These are phyloP conservation scores for Clitoria ternatea DNA, from an alignment of 306 rosid species.

Conservation along the genomic window DNA sequence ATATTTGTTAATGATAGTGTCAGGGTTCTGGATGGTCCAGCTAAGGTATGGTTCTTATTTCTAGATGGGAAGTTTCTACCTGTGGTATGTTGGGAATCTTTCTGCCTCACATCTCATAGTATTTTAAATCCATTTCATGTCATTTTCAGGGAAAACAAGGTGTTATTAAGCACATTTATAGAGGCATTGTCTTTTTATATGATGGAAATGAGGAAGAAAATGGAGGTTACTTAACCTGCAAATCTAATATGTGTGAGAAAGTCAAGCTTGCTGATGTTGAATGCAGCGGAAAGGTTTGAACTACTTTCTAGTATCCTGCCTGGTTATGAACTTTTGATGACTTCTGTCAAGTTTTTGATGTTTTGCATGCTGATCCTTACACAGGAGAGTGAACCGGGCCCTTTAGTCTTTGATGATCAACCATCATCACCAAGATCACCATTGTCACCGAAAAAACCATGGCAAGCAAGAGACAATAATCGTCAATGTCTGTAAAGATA, in stretches of 20 bases:
- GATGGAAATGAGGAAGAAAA: slow-evolving; percentile 65
- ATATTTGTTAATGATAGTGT: slow-evolving; percentile 65
- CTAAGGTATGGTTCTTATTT: slow-evolving; percentile 50
- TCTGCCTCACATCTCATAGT: slow-evolving; percentile 9
- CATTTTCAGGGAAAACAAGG: slow-evolving; percentile 84
- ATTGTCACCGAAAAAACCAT: slow-evolving; percentile 72
- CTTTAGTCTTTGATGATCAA: slow-evolving; percentile 53
- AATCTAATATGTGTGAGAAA: slow-evolving; percentile 82
- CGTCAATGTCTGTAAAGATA: slow-evolving; percentile 53
- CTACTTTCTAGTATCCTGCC: background rate
- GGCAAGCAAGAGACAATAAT: slow-evolving; percentile 58
- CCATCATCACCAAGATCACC: slow-evolving; percentile 89
- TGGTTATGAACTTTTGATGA: background rate
- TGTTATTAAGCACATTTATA: slow-evolving; percentile 68
- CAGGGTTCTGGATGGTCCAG: slow-evolving; percentile 68
- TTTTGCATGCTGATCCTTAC: slow-evolving; percentile 15
- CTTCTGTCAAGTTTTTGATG: slow-evolving; percentile 2
- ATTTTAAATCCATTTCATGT: slow-evolving; percentile 18
- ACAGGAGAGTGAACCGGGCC: slow-evolving; percentile 66
- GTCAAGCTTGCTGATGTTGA: slow-evolving; percentile 48
- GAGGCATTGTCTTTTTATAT: slow-evolving; percentile 63
- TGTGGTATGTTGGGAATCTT: background rate
- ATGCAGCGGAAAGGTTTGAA: slow-evolving; percentile 63
- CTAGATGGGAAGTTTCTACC: background rate
- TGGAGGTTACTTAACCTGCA: slow-evolving; percentile 76